A percentile compares a stretch with the other conserved stretches of the same genome.
phyloP scores from a whole-genome alignment of 176 grass and related monocot genomes.

The Poa pratensis region DNA sequence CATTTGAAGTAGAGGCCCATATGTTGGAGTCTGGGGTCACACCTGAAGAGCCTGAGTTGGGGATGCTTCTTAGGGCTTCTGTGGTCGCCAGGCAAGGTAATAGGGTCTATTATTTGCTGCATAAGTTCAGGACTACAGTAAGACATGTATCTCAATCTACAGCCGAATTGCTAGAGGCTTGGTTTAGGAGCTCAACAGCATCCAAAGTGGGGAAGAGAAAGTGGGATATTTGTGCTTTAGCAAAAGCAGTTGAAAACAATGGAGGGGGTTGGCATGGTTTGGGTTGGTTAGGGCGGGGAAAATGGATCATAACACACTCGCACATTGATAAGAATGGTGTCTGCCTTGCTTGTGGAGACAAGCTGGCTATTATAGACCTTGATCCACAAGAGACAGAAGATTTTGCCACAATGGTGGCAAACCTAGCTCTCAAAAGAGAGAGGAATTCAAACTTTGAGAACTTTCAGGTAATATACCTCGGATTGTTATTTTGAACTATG shows the following conservation, averaged over 20 bases:
- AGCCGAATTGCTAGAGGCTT: slow-evolving; percentile 56
- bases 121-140: slow-evolving; percentile 69
- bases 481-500: neutral
- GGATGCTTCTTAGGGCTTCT: slow-evolving; percentile 59
- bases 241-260: slow-evolving; percentile 58
- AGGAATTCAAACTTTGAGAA: slow-evolving; percentile 62
- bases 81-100: slow-evolving; percentile 41
- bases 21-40: slow-evolving; percentile 59
- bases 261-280: slow-evolving; percentile 79
- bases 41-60: slow-evolving; percentile 65
- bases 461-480: slow-evolving; percentile 55
- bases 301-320: slow-evolving; percentile 52
- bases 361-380: slow-evolving; percentile 67
- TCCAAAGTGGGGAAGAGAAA: slow-evolving; percentile 75
- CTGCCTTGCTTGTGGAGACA: slow-evolving; percentile 69
- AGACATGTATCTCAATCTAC: slow-evolving; percentile 59
- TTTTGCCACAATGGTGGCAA: slow-evolving; percentile 61
- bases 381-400: slow-evolving; percentile 65
- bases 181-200: slow-evolving; percentile 68
- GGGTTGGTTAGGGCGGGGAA: slow-evolving; percentile 73
- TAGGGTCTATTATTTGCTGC: slow-evolving; percentile 70
- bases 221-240: slow-evolving; percentile 52
- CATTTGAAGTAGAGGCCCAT: slow-evolving; percentile 68
- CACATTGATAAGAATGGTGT: slow-evolving; percentile 48
- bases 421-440: slow-evolving; percentile 58